Conservation (phyloP, 2,329 filamentous ascomycete species). For the Colletotrichum sp. region DNA sequence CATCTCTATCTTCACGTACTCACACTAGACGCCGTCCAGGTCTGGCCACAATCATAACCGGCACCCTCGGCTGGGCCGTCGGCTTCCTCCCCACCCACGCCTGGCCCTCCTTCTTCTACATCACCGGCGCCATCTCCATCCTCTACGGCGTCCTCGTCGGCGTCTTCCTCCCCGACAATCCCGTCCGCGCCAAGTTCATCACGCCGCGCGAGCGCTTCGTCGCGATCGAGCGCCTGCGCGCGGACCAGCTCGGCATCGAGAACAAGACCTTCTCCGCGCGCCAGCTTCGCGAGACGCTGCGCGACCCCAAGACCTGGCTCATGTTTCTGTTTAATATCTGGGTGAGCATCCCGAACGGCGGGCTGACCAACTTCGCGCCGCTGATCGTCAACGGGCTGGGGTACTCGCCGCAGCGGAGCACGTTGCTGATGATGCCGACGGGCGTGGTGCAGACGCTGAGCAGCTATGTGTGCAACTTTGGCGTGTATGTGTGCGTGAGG, state of each 20-base stretch:
- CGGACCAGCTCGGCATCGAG: constrained; percentile 58
- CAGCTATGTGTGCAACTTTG: not conserved
- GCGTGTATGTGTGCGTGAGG: not conserved
- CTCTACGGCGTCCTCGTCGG: constrained; percentile 61
- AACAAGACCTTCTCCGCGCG: constrained; percentile 48
- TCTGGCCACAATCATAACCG: constrained; percentile 24
- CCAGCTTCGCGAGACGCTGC: not conserved
- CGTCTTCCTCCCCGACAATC: constrained; percentile 57
- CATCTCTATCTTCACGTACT: too few species aligned
- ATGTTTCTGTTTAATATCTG: not conserved
- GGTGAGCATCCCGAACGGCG: not conserved
- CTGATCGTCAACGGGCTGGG: not conserved
- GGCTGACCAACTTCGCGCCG: not conserved
- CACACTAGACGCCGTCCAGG: not conserved
- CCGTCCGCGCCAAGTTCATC: constrained; percentile 54
- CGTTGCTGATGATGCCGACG: not conserved
- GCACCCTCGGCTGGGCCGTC: constrained; percentile 23
- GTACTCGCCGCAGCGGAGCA: not conserved
- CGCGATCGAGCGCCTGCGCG: constrained; percentile 51
- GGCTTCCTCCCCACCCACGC: not conserved
- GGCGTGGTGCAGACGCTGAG: not conserved
- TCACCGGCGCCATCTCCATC: constrained; percentile 29
- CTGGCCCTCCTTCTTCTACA: constrained; percentile 24
- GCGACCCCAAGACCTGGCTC: not conserved
- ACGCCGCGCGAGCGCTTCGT: constrained; percentile 48